Percentiles rank a stretch among this genome's conserved stretches.
phyloP scores from a whole-genome alignment of 345 rosid species.

The Rhodamnia argentea region DNA sequence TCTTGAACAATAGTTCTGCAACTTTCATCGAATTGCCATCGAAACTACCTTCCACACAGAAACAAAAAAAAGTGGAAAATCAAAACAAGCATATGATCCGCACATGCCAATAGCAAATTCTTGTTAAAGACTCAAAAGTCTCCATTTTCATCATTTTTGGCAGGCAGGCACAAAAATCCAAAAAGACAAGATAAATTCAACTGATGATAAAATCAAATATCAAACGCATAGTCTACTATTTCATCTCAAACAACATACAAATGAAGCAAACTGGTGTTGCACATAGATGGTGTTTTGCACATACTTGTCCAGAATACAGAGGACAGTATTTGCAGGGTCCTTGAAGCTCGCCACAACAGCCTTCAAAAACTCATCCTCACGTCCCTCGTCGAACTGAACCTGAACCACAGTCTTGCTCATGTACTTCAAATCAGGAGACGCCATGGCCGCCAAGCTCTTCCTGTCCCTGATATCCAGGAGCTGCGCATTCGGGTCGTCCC shows the following conservation, averaged over 20 bases:
- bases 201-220: neutral
- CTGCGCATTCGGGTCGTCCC: conserved; percentile 48
- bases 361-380: conserved; percentile 47
- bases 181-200: neutral
- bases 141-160: neutral
- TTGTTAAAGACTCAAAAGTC: neutral
- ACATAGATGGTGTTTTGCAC: conserved; percentile 17
- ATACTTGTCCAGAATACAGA: conserved; percentile 81
- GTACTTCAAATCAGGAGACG: conserved; percentile 56
- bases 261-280: neutral
- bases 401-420: conserved; percentile 43
- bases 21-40: conserved; percentile 73
- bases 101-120: neutral
- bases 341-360: conserved; percentile 40
- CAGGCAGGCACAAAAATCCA: neutral
- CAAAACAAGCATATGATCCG: neutral
- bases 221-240: neutral
- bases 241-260: neutral
- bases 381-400: conserved; percentile 36
- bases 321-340: conserved; percentile 44
- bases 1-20: conserved; percentile 59
- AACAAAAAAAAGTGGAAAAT: conserved; percentile 11
- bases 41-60: conserved; percentile 76
- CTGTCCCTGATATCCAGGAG: conserved; percentile 75
- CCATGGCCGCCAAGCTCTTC: conserved; percentile 39